Evolutionary conservation across 306 rosid species (phyloP), one percentile per base, ranked within the genome.

Genomic region (Abrus precatorius): DNA sequence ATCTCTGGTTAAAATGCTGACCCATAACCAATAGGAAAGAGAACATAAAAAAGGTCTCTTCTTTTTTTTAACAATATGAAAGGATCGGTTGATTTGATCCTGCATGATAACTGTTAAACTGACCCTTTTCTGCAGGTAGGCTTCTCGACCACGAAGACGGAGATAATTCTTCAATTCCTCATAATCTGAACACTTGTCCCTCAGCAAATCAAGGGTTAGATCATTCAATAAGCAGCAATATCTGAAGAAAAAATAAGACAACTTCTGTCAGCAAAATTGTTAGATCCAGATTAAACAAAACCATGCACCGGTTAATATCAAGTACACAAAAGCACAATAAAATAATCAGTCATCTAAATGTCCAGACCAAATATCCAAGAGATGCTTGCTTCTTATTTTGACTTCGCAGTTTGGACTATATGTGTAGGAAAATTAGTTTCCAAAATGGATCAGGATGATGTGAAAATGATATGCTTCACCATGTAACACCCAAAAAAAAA

Each of bases 211-310:
- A 30, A 93, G 90, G 30, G 92, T 89, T 90, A 95, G 85, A 86
- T 95, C 97, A 74, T 84, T 91, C 97, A 93, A 84, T 67, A 95
- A 80, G 91, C 91, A 90, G 91, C 98, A 93, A 81, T 95, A 93
- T 88, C 99, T 95, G 83, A 74, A 74, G 76, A 49, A 65, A 20
- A 79, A 79, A 52, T n/a, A 59, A 36, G 71, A 82, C 32, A 75
- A n/a, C n/a, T 27, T 69, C 12, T 68, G 72, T 78, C 74, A 77
- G 73, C 33, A 56, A 49, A 53, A 43, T 74, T 62, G 40, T 5
- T 75, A 74, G 47, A 66, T 65, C 81, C 53, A 62, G 40, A 76
- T 47, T 49, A 69, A 20, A 71, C 52, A 49, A 80, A 47, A 65
- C 72, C 64, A 72, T 34, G 56, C 71, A 72, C 69, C 48, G 14